A percentile compares a stretch with the other conserved stretches of the same genome.
These are phyloP conservation scores for Macroventuria anomochaeta DNA, from an alignment of 2,329 filamentous ascomycete species.

Conservation along the genomic window DNA sequence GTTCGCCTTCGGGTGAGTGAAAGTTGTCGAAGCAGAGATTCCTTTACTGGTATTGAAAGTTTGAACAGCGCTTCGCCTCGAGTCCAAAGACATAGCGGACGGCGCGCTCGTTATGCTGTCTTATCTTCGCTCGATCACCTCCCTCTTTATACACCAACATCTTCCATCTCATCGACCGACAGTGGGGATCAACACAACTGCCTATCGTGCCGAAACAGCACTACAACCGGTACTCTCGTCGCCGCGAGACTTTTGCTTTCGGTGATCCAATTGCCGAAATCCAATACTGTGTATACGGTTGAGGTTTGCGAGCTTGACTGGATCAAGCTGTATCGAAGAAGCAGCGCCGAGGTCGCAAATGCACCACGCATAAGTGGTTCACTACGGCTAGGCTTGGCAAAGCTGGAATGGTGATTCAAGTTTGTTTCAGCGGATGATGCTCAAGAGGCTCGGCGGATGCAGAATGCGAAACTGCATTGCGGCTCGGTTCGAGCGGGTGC, in stretches of 20 bases:
- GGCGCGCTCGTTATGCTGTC: not conserved
- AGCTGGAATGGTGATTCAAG: not conserved
- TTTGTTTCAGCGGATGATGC: slow-evolving; percentile 1
- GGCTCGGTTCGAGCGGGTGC: slow-evolving; percentile 1
- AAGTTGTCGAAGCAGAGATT: not conserved
- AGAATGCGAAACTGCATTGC: slow-evolving; percentile 4
- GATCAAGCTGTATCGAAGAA: not conserved
- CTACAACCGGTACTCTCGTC: slow-evolving; percentile 2
- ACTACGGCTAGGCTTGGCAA: not conserved
- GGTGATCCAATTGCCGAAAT: not conserved
- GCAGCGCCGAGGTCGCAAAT: not conserved
- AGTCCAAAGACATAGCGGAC: not conserved
- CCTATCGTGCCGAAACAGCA: slow-evolving; percentile 5
- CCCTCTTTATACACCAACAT: not conserved
- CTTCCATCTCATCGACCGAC: not conserved
- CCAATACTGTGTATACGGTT: not conserved
- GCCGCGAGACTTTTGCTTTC: not conserved
- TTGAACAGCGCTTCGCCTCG: not conserved
- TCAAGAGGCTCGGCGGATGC: slow-evolving; percentile 4
- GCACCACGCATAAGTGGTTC: not conserved
- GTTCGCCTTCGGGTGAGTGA: not conserved
- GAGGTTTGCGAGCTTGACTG: not conserved
- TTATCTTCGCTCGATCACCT: not conserved
- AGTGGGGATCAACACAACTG: not conserved
- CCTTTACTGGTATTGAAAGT: not conserved